Evolutionary conservation across 495 filamentous ascomycete genomes (phyloP).

Genomic region (Cenococcum geophilum): DNA sequence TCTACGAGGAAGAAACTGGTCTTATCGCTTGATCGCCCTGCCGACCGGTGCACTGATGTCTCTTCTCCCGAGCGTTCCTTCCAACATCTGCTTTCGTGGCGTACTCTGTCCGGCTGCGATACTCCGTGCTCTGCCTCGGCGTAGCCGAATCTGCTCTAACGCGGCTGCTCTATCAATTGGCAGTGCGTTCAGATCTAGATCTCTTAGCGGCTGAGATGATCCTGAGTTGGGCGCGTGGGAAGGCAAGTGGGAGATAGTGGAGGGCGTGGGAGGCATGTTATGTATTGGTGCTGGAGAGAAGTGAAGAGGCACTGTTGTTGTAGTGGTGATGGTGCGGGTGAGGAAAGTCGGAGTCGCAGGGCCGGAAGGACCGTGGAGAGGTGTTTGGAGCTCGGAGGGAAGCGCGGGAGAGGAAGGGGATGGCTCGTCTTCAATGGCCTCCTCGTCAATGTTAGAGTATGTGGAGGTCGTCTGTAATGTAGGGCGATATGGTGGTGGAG

Average conservation of each 20-base stretch:
- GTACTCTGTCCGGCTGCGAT: constrained; percentile 37
- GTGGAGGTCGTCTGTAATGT: constrained; percentile 5
- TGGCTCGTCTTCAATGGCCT: constrained; percentile 10
- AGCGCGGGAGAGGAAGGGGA: not conserved
- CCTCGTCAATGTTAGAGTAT: constrained; percentile 16
- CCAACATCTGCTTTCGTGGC: constrained; percentile 39
- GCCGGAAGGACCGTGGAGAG: constrained; percentile 19
- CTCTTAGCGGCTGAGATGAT: constrained; percentile 13
- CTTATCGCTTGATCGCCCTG: constrained; percentile 17
- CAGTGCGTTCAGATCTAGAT: constrained; percentile 20
- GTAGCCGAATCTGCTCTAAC: constrained; percentile 37
- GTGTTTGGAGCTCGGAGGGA: constrained; percentile 19
- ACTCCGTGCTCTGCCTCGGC: constrained; percentile 38
- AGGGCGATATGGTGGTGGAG: constrained; percentile 9
- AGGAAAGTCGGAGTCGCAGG: constrained; percentile 24
- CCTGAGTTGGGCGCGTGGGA: constrained; percentile 12
- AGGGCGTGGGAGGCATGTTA: constrained; percentile 20
- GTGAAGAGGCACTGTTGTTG: constrained; percentile 40
- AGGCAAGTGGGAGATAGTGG: constrained; percentile 24
- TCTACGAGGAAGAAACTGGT: not conserved
- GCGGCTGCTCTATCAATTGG: constrained; percentile 40
- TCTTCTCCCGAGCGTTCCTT: constrained; percentile 32
- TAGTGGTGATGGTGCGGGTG: constrained; percentile 39
- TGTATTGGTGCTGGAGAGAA: constrained; percentile 36
- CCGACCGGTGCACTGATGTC: constrained; percentile 40